Percentiles rank a stretch among this genome's conserved stretches.
Conservation (phyloP, 768 basidiomycete genomes). For the Ramaria sp. region DNA sequence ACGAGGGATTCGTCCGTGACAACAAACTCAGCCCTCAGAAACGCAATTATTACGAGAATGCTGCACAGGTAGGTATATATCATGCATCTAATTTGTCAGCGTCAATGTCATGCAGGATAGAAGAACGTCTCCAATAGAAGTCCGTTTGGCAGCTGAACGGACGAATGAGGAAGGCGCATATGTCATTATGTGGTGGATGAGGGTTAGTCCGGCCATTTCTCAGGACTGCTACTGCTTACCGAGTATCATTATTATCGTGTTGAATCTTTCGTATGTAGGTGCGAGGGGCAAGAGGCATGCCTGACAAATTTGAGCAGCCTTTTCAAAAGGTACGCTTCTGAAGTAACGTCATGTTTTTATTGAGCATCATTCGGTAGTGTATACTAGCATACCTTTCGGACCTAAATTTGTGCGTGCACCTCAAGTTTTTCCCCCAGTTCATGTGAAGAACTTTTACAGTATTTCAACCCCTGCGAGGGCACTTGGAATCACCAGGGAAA, state of each 20-base stretch:
- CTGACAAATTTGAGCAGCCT: constrained; percentile 46
- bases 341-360: not conserved
- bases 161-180: constrained; percentile 35
- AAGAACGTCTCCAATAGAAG: constrained; percentile 41
- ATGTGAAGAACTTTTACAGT: constrained; percentile 25
- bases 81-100: not conserved
- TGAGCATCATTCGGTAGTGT: constrained; percentile 34
- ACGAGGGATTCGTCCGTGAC: constrained; percentile 35
- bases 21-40: constrained; percentile 12
- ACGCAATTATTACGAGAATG: not conserved
- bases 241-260: not conserved
- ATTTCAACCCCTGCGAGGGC: constrained; percentile 44
- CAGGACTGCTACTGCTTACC: not conserved
- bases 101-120: constrained; percentile 43
- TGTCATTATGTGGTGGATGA: constrained; percentile 68
- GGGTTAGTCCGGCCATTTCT: not conserved
- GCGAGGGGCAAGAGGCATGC: constrained; percentile 49
- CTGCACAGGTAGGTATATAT: constrained; percentile 13
- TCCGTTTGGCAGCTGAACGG: constrained; percentile 22
- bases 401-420: constrained; percentile 50
- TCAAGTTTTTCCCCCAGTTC: not conserved
- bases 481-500: constrained; percentile 40
- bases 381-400: constrained; percentile 76
- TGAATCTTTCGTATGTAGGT: not conserved
- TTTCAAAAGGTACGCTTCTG: constrained; percentile 57